phyloP scores from a whole-genome alignment of 768 basidiomycete genomes.

The Pleurotus tuoliensis region DNA sequence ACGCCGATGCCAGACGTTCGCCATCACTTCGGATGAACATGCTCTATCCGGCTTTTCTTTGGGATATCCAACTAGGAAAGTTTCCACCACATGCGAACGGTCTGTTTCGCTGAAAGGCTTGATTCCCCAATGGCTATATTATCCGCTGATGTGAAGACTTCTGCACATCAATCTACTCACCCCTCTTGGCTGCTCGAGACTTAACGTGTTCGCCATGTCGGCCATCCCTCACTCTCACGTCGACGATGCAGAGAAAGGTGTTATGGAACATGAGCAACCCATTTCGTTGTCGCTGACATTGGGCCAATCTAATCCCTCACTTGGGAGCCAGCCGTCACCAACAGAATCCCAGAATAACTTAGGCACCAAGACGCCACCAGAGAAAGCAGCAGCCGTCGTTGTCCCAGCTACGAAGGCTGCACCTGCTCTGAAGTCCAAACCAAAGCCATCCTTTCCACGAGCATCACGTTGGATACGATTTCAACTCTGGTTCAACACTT shows the following conservation, averaged over 20 bases:
- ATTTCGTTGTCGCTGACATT: not conserved
- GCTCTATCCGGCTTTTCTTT: constrained; percentile 8
- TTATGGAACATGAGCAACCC: constrained; percentile 1
- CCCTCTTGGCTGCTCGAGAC: not conserved
- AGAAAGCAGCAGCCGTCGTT: not conserved
- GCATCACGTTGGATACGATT: constrained; percentile 53
- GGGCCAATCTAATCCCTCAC: not conserved
- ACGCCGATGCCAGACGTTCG: constrained; percentile 9
- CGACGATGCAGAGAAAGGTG: constrained; percentile 8
- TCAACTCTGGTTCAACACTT: constrained; percentile 77
- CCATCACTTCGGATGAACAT: constrained; percentile 8
- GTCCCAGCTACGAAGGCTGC: constrained; percentile 2
- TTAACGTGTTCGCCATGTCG: not conserved
- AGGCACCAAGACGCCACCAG: not conserved
- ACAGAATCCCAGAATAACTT: not conserved
- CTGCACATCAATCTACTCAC: not conserved
- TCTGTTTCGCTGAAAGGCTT: constrained; percentile 3
- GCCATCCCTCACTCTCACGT: not conserved
- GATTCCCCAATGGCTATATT: constrained; percentile 3
- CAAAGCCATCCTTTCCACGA: constrained; percentile 33
- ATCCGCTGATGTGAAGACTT: constrained; percentile 6
- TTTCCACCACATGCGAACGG: constrained; percentile 3
- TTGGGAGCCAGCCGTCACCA: constrained; percentile 2
- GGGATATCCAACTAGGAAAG: constrained; percentile 4
- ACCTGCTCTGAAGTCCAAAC: constrained; percentile 4